A percentile compares a stretch with the other conserved stretches of the same genome.
Conservation (phyloP, 2,329 filamentous ascomycete species). For the Ceratocystis diversiconidia region DNA sequence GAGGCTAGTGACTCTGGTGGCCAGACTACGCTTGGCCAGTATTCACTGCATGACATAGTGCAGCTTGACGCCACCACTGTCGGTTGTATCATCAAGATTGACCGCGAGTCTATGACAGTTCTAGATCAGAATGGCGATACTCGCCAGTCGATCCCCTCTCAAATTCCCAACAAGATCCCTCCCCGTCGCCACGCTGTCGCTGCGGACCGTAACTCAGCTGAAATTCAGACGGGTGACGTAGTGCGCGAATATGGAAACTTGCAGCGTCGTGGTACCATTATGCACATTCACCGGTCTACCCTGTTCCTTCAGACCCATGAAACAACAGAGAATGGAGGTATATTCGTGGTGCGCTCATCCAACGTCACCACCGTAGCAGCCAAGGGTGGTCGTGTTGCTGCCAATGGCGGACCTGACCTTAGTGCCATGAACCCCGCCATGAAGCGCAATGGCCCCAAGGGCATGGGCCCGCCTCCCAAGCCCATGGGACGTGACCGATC, state of each 20-base stretch:
- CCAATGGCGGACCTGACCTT: slow-evolving; percentile 57
- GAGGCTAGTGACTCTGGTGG: slow-evolving; percentile 87
- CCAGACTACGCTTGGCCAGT: slow-evolving; percentile 72
- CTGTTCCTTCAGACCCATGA: slow-evolving; percentile 79
- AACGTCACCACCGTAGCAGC: slow-evolving; percentile 87
- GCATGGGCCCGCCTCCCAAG: slow-evolving; percentile 54
- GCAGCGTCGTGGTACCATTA: slow-evolving; percentile 70
- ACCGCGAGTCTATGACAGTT: slow-evolving; percentile 79
- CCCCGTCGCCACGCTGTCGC: slow-evolving; percentile 74
- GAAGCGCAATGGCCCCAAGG: slow-evolving; percentile 45
- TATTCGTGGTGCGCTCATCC: slow-evolving; percentile 74
- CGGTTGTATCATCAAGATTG: slow-evolving; percentile 85
- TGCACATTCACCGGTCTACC: slow-evolving; percentile 87
- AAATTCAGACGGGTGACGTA: slow-evolving; percentile 82
- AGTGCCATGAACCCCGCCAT: slow-evolving; percentile 85
- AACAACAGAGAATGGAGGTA: slow-evolving; percentile 70
- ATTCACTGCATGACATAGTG: slow-evolving; percentile 82
- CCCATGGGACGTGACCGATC: slow-evolving; percentile 68
- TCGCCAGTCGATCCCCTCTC: slow-evolving; percentile 72
- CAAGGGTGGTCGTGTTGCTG: slow-evolving; percentile 66
- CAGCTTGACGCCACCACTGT: slow-evolving; percentile 88
- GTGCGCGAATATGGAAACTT: slow-evolving; percentile 84
- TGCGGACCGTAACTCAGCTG: slow-evolving; percentile 81
- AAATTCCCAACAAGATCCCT: slow-evolving; percentile 79
- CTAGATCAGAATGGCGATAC: slow-evolving; percentile 80